Evolutionary conservation across 2,329 filamentous ascomycete genomes (phyloP), one percentile per base, ranked within the genome.

Genomic region (Botrytis aclada): DNA sequence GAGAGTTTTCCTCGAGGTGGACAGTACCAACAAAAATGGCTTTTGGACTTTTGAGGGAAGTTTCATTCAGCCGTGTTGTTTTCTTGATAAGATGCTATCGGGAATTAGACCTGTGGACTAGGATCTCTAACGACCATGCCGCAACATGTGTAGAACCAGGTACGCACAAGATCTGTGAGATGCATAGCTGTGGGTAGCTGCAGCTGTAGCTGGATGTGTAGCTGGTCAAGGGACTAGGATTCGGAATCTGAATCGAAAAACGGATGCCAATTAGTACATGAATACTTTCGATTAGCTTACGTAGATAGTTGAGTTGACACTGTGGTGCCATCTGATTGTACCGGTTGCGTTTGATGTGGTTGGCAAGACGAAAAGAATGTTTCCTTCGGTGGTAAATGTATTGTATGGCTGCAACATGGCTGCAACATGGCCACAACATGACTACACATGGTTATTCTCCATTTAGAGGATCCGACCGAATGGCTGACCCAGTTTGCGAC

Each of bases 401-500:
- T 29, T 22, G 56, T 37, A 61, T 61, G 20, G 32, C 10, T 61
- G 5, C 22, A 54, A 47, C 16, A 47, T 47, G 10, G 10, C 43
- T 12, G 12, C 43, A 45, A 45, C 9, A 51, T 51, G 47, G 47
- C 47, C 25, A 37, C 58, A 25, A 10, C 58, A 61, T 37, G 58
- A 12, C 58, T 45, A 45, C n/a, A 64, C 34, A 39, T 64, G 61
- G 61, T 32, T 39, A 61, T 41, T 62, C 60, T 51, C n/a, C 58
- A 61, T 56, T 41, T 32, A 66, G 61, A 70, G 22, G 41, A 43
- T 54, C 70, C 61, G 60, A 65, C 61, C 16, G 47, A 51, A 58
- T 71, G 70, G 70, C 70, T 66, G 61, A 56, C 70, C 61, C 60
- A 25, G 51, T 64, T 64, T 16, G 70, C 45, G 70, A 66, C 70